phyloP scores from a whole-genome alignment of 768 basidiomycete genomes.

The Gautieria morchelliformis region DNA sequence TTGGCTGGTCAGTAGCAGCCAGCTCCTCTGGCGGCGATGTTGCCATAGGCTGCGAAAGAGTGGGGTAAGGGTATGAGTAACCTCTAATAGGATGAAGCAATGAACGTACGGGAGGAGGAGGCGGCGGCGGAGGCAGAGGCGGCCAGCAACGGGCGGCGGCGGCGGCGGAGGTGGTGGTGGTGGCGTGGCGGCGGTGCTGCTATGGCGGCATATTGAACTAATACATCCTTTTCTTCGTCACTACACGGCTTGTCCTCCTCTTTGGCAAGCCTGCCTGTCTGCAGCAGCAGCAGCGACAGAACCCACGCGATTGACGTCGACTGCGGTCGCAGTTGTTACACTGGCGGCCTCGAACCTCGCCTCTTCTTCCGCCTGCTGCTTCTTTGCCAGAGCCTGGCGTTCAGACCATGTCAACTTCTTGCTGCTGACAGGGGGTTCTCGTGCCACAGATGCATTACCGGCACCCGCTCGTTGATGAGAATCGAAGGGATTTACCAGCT shows the following conservation, averaged over 20 bases:
- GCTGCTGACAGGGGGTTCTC: constrained; percentile 20
- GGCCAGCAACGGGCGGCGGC: too few species aligned
- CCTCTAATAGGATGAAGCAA: too few species aligned
- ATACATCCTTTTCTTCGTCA: not conserved
- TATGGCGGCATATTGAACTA: constrained; percentile 6
- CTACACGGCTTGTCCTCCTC: constrained; percentile 1
- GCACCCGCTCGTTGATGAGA: constrained; percentile 11
- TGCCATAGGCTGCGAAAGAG: not conserved
- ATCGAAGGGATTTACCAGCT: constrained; percentile 71
- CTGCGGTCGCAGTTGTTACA: constrained; percentile 28
- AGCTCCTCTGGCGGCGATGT: not conserved
- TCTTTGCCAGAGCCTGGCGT: constrained; percentile 84
- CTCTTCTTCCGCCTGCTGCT: constrained; percentile 74
- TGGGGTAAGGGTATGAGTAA: too few species aligned
- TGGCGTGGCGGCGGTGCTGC: constrained; percentile 24
- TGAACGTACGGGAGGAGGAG: constrained; percentile 13
- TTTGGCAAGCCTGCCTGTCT: constrained; percentile 5
- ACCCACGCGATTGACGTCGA: constrained; percentile 35
- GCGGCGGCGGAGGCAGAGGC: constrained; percentile 29
- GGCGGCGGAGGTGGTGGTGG: constrained; percentile 38
- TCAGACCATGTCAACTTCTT: constrained; percentile 94
- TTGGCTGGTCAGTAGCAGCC: not conserved
- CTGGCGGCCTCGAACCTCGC: constrained; percentile 49
- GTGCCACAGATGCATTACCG: constrained; percentile 1
- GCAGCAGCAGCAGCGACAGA: constrained; percentile 31